These are phyloP conservation scores for Marsdenia floribunda DNA, from an alignment of 257 asterid species.

Conservation along the genomic window DNA sequence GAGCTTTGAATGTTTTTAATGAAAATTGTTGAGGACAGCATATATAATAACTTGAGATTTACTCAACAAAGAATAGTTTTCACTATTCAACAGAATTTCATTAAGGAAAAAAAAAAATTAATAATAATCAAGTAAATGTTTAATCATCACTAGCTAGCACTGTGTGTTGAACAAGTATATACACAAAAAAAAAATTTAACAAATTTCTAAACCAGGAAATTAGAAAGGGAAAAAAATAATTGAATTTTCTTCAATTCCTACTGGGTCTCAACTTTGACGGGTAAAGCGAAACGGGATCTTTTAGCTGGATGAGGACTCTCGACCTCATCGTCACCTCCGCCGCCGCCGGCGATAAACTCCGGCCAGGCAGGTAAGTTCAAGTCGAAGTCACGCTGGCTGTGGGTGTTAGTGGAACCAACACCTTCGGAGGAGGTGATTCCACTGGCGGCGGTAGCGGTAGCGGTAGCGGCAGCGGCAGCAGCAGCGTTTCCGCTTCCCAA, in stretches of 20 bases:
- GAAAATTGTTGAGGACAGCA: background rate
- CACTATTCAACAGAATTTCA: slow-evolving; percentile 2
- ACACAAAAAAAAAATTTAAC: slow-evolving; percentile 11
- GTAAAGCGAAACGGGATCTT: slow-evolving; percentile 32
- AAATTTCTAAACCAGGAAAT: background rate
- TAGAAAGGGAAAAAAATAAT: background rate
- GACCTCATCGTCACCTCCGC: slow-evolving; percentile 50
- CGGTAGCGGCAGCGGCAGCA: slow-evolving; percentile 13
- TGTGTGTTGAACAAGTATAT: slow-evolving; percentile 1
- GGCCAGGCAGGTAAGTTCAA: slow-evolving; percentile 59
- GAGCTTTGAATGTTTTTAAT: background rate
- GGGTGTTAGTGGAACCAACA: slow-evolving; percentile 38
- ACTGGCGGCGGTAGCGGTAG: slow-evolving; percentile 11
- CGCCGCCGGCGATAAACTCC: slow-evolving; percentile 16
- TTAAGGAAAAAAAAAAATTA: background rate
- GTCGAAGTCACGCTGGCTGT: slow-evolving; percentile 45
- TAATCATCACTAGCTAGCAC: background rate
- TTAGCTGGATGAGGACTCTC: slow-evolving; percentile 70
- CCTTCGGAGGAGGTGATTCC: slow-evolving; percentile 45
- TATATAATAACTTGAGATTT: background rate
- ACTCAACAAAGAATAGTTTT: background rate
- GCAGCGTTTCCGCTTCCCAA: slow-evolving; percentile 12
- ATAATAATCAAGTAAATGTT: slow-evolving; percentile 9
- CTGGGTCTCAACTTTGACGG: slow-evolving; percentile 26
- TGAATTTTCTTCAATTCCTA: background rate